Conservation (phyloP, 495 filamentous ascomycete species). For the Bathelium albidoporum region DNA sequence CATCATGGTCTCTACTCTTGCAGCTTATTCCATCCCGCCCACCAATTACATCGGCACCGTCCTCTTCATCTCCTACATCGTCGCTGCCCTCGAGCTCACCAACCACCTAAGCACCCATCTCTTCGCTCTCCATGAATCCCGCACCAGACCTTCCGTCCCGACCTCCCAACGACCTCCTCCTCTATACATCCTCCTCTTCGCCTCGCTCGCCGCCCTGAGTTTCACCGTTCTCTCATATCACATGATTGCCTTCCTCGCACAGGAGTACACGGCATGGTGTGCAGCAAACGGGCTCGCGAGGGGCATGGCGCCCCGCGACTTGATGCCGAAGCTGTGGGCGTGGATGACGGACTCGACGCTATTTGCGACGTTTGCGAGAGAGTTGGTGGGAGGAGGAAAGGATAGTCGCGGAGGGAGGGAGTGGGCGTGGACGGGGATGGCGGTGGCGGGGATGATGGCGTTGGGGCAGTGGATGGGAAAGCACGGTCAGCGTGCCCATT, state of each 20-base stretch:
- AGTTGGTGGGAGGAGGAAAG: constrained; percentile 7
- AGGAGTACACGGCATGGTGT: constrained; percentile 12
- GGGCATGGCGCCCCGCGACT: background rate
- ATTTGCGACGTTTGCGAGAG: constrained; percentile 16
- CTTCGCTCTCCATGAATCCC: background rate
- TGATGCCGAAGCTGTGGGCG: constrained; percentile 4
- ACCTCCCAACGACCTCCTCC: background rate
- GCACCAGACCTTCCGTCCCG: background rate
- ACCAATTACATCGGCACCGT: constrained; percentile 12
- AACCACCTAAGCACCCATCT: constrained; percentile 9
- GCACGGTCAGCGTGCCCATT: constrained; percentile 9
- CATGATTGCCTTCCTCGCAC: constrained; percentile 17
- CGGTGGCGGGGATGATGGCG: constrained; percentile 10
- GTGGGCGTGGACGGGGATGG: constrained; percentile 11
- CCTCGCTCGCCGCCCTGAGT: constrained; percentile 13
- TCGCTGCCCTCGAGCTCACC: constrained; percentile 16
- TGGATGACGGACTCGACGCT: constrained; percentile 16
- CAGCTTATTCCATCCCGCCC: background rate
- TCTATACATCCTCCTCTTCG: constrained; percentile 3
- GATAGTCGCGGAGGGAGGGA: background rate
- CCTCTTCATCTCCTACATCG: constrained; percentile 18
- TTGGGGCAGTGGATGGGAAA: constrained; percentile 14
- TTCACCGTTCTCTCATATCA: constrained; percentile 14
- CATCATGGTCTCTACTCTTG: background rate
- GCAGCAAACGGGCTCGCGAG: background rate